Evolutionary conservation across 1,284 basidiomycete species (phyloP).

Genomic region (Apiotrichum sp.): DNA sequence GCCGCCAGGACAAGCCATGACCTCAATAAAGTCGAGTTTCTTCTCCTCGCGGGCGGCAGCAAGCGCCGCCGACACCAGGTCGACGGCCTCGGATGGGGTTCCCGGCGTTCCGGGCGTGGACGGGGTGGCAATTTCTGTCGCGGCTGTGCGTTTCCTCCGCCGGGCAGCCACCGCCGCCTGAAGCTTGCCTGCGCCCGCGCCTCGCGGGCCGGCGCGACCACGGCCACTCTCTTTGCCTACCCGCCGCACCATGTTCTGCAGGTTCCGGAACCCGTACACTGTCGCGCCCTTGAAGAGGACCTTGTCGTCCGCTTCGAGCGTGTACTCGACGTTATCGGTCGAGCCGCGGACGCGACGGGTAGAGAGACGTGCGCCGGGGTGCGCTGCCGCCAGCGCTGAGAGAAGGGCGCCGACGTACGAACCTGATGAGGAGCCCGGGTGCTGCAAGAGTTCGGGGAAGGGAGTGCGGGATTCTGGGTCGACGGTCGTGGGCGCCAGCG

Average conservation of each 20-base stretch:
- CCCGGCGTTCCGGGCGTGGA: conserved; percentile 22
- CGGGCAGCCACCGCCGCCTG: conserved; percentile 45
- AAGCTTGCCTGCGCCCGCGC: conserved; percentile 33
- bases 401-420: conserved; percentile 83
- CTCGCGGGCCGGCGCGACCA: conserved; percentile 48
- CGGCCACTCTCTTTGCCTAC: conserved; percentile 79
- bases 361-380: conserved; percentile 51
- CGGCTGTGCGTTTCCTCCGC: conserved; percentile 37
- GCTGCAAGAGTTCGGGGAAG: conserved; percentile 68
- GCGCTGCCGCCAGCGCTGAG: conserved; percentile 48
- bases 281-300: conserved; percentile 85
- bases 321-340: conserved; percentile 61
- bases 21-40: conserved; percentile 91
- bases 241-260: conserved; percentile 94
- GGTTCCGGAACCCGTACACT: conserved; percentile 95
- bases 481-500: conserved; percentile 17
- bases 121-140: conserved; percentile 22
- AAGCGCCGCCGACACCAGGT: conserved; percentile 7
- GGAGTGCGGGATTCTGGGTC: conserved; percentile 10
- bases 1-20: conserved; percentile 98
- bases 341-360: conserved; percentile 58
- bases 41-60: conserved; percentile 48
- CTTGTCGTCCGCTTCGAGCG: conserved; percentile 53
- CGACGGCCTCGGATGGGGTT: conserved; percentile 13
- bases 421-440: conserved; percentile 87